Conservation (phyloP, 2,329 filamentous ascomycete genomes). For the Fusarium incarnatum region DNA sequence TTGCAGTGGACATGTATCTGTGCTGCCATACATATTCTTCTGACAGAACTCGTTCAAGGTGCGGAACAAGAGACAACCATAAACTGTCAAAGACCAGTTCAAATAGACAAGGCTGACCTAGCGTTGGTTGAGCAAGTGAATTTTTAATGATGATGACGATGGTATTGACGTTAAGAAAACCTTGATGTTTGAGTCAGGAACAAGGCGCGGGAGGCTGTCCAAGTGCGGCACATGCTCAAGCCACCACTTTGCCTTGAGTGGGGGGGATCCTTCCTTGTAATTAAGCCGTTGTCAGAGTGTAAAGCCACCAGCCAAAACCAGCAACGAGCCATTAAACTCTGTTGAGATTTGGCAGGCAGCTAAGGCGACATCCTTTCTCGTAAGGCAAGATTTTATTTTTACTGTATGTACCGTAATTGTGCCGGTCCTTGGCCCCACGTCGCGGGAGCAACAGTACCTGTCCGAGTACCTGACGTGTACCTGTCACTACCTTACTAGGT, state of each 20-base stretch:
- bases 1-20: background rate
- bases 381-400: slow-evolving; percentile 10
- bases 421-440: background rate
- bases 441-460: background rate
- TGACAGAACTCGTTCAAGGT: background rate
- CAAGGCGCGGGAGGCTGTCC: slow-evolving; percentile 31
- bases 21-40: background rate
- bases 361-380: slow-evolving; percentile 10
- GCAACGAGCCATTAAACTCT: slow-evolving; percentile 21
- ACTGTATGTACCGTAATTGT: background rate
- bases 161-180: slow-evolving; percentile 15
- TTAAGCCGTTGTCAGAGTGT: slow-evolving; percentile 33
- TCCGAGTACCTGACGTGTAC: background rate
- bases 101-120: slow-evolving; percentile 11
- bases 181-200: slow-evolving; percentile 38
- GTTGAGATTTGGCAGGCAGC: slow-evolving; percentile 33
- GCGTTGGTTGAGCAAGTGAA: background rate
- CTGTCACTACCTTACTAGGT: background rate
- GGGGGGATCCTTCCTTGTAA: slow-evolving; percentile 28
- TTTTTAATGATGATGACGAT: slow-evolving; percentile 12
- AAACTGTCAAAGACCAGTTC: background rate
- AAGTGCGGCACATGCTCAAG: slow-evolving; percentile 38
- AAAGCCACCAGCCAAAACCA: slow-evolving; percentile 30
- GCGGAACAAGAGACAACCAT: background rate
- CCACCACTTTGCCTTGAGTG: slow-evolving; percentile 24